Evolutionary conservation across 225 moss, liverwort and hornwort species (phyloP).

Genomic region (Marchantia paleacea): DNA sequence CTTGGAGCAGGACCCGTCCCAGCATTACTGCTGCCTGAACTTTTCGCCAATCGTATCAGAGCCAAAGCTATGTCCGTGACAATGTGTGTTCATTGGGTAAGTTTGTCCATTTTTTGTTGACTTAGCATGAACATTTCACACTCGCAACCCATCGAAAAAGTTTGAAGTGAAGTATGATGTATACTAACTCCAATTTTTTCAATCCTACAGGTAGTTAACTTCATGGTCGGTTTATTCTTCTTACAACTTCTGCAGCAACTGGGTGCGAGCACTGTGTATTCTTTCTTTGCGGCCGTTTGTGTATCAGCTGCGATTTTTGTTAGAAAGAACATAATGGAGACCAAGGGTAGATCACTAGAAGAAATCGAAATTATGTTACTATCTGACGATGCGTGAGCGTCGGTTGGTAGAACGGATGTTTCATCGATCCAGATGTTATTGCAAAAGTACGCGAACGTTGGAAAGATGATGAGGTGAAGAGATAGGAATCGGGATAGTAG

Average conservation of each 20-base stretch:
- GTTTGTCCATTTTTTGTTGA: not conserved
- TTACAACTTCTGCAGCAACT: conserved; percentile 63
- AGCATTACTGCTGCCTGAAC: conserved; percentile 74
- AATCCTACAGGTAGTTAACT: conserved; percentile 57
- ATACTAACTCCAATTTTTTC: not conserved
- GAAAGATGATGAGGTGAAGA: no score
- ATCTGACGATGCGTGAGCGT: conserved; percentile 25
- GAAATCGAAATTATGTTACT: conserved; percentile 69
- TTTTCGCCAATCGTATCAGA: conserved; percentile 79
- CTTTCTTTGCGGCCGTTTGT: conserved; percentile 63
- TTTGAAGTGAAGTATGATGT: no score
- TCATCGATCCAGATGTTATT: no score
- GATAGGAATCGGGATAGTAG: no score
- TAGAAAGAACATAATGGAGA: conserved; percentile 61
- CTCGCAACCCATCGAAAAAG: no score
- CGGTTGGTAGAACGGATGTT: not conserved
- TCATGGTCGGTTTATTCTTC: conserved; percentile 72
- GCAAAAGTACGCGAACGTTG: no score
- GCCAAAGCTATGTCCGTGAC: conserved; percentile 85
- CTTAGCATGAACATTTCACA: no score
- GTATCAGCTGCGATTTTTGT: conserved; percentile 60
- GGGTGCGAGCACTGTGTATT: conserved; percentile 61
- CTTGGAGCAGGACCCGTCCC: conserved; percentile 91
- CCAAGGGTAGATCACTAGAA: conserved; percentile 83
- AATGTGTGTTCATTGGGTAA: conserved; percentile 92